Percentiles rank a stretch among this genome's conserved stretches.
Evolutionary conservation across 805 yeast species (phyloP).

Genomic region (Wickerhamomyces sydowiorum): DNA sequence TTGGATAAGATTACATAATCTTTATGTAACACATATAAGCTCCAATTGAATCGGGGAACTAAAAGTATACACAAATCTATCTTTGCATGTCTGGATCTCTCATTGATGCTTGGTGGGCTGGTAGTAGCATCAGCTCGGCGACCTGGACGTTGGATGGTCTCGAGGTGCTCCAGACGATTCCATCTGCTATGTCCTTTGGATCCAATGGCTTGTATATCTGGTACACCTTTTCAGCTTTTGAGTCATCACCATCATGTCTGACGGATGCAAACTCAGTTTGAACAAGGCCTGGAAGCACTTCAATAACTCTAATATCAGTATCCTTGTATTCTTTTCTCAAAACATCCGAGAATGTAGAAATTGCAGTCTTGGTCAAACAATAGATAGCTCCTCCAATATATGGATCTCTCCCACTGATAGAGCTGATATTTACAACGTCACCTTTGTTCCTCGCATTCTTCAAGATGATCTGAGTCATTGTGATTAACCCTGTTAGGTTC

Average conservation of each 20-base stretch:
- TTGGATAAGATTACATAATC: neutral
- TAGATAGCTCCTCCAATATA: slow-evolving; percentile 55
- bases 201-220: slow-evolving; percentile 44
- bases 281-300: slow-evolving; percentile 57
- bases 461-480: slow-evolving; percentile 69
- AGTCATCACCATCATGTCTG: slow-evolving; percentile 48
- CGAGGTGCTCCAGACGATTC: slow-evolving; percentile 47
- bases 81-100: slow-evolving; percentile 7
- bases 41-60: neutral
- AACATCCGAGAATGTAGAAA: slow-evolving; percentile 59
- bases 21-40: too few species aligned
- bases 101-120: slow-evolving; percentile 71
- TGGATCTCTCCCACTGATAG: slow-evolving; percentile 68
- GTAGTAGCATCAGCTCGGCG: slow-evolving; percentile 73
- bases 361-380: slow-evolving; percentile 65
- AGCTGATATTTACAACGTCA: slow-evolving; percentile 63
- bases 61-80: neutral
- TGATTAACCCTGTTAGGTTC: slow-evolving; percentile 75
- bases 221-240: slow-evolving; percentile 47
- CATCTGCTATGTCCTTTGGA: slow-evolving; percentile 53
- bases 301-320: slow-evolving; percentile 56
- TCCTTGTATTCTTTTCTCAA: slow-evolving; percentile 63
- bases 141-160: slow-evolving; percentile 49
- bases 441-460: slow-evolving; percentile 53
- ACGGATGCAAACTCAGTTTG: slow-evolving; percentile 56